phyloP scores from a whole-genome alignment of 1,139 yeast genomes.

The Sporopachydermia cereana region DNA sequence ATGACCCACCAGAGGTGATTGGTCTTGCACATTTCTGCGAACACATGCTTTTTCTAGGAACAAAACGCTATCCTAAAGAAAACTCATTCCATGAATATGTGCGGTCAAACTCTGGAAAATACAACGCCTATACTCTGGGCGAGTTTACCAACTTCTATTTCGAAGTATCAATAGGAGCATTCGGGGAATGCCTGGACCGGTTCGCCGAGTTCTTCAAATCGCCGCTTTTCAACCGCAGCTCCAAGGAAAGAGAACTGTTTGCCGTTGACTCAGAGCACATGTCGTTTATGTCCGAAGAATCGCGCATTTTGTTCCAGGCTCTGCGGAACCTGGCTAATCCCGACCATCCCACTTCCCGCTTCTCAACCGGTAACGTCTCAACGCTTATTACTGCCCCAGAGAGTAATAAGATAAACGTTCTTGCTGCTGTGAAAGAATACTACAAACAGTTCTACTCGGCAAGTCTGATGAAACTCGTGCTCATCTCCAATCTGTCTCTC shows the following conservation, averaged over 20 bases:
- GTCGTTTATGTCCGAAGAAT: constrained; percentile 31
- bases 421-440: constrained; percentile 54
- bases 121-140: constrained; percentile 59
- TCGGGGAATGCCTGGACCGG: constrained; percentile 34
- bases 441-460: constrained; percentile 55
- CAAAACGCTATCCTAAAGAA: constrained; percentile 39
- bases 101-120: constrained; percentile 38
- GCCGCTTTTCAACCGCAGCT: constrained; percentile 37
- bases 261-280: constrained; percentile 57
- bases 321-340: constrained; percentile 36
- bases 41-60: constrained; percentile 51
- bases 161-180: constrained; percentile 35
- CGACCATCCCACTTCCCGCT: constrained; percentile 55
- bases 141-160: constrained; percentile 51
- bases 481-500: constrained; percentile 28
- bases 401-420: constrained; percentile 39
- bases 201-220: constrained; percentile 39
- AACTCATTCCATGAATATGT: constrained; percentile 34
- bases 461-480: constrained; percentile 32
- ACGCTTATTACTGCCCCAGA: constrained; percentile 51
- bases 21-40: constrained; percentile 73
- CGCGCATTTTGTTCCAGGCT: constrained; percentile 47
- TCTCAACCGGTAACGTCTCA: constrained; percentile 59
- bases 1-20: constrained; percentile 41
- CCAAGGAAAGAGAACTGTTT: constrained; percentile 38